Evolutionary conservation across 345 rosid species (phyloP).

Genomic region (Eucalyptus camaldulensis): DNA sequence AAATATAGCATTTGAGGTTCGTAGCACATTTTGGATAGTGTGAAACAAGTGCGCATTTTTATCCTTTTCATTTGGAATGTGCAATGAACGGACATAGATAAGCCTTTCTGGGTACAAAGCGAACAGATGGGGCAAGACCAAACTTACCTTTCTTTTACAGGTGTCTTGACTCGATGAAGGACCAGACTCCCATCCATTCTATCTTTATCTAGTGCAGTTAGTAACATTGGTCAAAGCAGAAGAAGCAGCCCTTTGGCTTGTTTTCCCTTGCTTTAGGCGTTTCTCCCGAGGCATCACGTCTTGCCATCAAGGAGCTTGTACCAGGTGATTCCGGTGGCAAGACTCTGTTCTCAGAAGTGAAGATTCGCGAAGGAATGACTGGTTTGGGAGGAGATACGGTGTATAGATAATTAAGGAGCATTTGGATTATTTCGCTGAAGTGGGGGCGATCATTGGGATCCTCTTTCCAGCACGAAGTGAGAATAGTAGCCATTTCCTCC

Average conservation of each 20-base stretch:
- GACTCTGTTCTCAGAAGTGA: slow-evolving; percentile 49
- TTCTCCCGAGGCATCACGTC: slow-evolving; percentile 44
- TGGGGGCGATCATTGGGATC: slow-evolving; percentile 82
- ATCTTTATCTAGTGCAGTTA: background rate
- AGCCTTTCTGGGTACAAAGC: background rate
- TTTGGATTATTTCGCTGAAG: slow-evolving; percentile 75
- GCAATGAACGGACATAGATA: background rate
- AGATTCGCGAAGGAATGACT: slow-evolving; percentile 41
- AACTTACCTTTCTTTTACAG: background rate
- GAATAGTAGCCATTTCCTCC: slow-evolving; percentile 54
- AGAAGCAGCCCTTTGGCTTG: slow-evolving; percentile 55
- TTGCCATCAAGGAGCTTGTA: slow-evolving; percentile 84
- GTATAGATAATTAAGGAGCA: slow-evolving; percentile 60
- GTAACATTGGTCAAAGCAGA: slow-evolving; percentile 78
- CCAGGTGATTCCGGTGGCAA: slow-evolving; percentile 88
- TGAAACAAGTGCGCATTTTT: background rate
- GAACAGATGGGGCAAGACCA: background rate
- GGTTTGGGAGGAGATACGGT: slow-evolving; percentile 44
- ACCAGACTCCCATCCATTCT: background rate
- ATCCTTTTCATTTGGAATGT: background rate
- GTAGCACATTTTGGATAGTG: background rate
- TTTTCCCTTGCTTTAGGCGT: slow-evolving; percentile 58
- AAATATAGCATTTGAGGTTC: background rate
- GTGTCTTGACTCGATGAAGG: background rate
- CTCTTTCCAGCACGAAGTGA: slow-evolving; percentile 93